Evolutionary conservation across 805 yeast genomes (phyloP).

Genomic region (Pichia heedii): DNA sequence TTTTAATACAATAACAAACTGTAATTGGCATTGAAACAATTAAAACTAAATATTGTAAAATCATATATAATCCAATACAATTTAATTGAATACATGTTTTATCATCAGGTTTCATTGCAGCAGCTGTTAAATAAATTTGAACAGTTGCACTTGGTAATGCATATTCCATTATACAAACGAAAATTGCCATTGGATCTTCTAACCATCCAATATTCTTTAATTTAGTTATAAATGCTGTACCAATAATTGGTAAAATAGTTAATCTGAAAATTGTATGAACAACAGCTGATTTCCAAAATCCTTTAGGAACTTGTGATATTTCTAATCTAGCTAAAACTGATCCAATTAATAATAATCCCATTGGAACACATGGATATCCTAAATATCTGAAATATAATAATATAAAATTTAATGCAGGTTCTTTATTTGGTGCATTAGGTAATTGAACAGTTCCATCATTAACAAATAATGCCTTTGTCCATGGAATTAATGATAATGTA

Average conservation of each 20-base stretch:
- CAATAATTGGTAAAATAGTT: constrained; percentile 42
- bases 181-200: constrained; percentile 30
- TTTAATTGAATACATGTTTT: constrained; percentile 40
- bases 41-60: constrained; percentile 39
- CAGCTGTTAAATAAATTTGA: constrained; percentile 50
- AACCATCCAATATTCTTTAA: constrained; percentile 42
- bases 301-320: constrained; percentile 36
- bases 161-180: constrained; percentile 39
- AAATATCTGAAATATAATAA: constrained; percentile 41
- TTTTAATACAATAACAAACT: constrained; percentile 34
- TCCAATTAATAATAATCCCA: constrained; percentile 45
- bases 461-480: constrained; percentile 40
- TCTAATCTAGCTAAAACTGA: constrained; percentile 45
- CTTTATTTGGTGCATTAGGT: constrained; percentile 37
- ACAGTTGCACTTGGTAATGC: constrained; percentile 51
- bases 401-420: constrained; percentile 47
- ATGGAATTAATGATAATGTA: constrained; percentile 46
- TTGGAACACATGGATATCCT: constrained; percentile 46
- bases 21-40: constrained; percentile 42
- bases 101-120: constrained; percentile 42
- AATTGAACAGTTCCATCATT: constrained; percentile 21
- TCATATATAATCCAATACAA: constrained; percentile 43
- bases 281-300: constrained; percentile 49
- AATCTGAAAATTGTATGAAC: constrained; percentile 35
- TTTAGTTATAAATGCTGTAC: constrained; percentile 41